Percentiles rank a stretch among this genome's conserved stretches.
These are phyloP conservation scores for Malassezia slooffiae DNA, from an alignment of 1,284 basidiomycete species.

Conservation along the genomic window DNA sequence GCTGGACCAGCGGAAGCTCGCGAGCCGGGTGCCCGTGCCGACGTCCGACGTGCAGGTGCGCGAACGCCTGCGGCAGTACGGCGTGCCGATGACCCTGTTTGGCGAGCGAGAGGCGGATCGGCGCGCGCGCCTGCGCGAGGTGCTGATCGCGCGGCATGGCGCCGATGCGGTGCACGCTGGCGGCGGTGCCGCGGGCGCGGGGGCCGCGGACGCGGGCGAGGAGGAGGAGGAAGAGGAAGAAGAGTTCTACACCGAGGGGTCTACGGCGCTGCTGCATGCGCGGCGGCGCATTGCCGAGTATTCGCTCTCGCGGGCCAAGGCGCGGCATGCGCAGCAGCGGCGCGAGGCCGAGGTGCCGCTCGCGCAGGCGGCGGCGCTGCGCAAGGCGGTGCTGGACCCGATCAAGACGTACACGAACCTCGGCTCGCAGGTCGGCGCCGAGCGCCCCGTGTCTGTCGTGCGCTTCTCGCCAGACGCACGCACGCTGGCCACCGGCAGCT, in stretches of 20 bases:
- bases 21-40: constrained; percentile 84
- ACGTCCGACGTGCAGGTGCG: constrained; percentile 91
- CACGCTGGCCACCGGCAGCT: constrained; percentile 79
- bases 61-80: constrained; percentile 74
- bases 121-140: constrained; percentile 82
- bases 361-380: constrained; percentile 74
- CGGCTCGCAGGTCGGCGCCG: constrained; percentile 94
- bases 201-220: constrained; percentile 55
- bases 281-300: constrained; percentile 75
- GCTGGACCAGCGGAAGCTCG: constrained; percentile 56
- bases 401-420: constrained; percentile 84
- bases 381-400: constrained; percentile 75
- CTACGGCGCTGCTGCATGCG: constrained; percentile 70
- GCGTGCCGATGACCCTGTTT: constrained; percentile 91
- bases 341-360: constrained; percentile 78
- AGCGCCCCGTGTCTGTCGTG: constrained; percentile 82
- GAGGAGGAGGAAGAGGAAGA: constrained; percentile 55
- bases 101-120: constrained; percentile 67
- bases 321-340: constrained; percentile 75
- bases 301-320: constrained; percentile 88
- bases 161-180: constrained; percentile 15
- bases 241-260: constrained; percentile 91
- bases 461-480: constrained; percentile 85
- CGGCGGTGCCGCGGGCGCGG: constrained; percentile 54
- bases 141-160: constrained; percentile 62